These are phyloP conservation scores for Daldinia childiae DNA, from an alignment of 495 filamentous ascomycete species.

Conservation along the genomic window DNA sequence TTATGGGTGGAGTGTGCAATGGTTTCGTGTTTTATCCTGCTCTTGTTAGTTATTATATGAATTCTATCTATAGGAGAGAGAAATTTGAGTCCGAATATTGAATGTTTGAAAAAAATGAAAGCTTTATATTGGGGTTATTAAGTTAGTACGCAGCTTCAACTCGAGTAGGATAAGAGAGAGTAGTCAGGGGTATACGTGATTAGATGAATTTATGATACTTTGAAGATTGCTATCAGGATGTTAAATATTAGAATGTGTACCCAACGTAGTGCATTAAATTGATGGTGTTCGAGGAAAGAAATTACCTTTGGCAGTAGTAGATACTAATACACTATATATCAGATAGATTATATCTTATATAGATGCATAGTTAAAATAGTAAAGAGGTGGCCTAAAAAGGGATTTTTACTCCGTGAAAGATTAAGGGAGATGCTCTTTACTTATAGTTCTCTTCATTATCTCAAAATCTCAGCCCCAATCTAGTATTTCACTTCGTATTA, in stretches of 20 bases:
- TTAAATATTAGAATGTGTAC: no score
- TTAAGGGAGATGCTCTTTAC: no score
- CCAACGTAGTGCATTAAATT: no score
- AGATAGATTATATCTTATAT: not conserved
- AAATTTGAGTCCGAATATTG: not conserved
- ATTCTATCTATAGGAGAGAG: not conserved
- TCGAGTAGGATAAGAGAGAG: no score
- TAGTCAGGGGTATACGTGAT: no score
- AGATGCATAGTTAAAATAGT: not conserved
- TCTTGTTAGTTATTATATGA: not conserved
- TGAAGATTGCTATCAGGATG: no score
- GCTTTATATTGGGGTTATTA: not conserved
- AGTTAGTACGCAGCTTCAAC: no score
- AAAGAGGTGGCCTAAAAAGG: not conserved
- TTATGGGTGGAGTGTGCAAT: not conserved
- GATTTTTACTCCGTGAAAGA: no score
- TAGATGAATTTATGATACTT: no score
- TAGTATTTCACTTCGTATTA: not conserved
- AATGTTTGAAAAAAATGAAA: not conserved
- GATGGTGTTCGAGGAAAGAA: no score
- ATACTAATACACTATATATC: not conserved
- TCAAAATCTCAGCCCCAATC: not conserved
- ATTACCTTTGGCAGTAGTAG: no score
- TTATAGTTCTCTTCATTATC: not conserved
- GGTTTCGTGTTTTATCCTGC: not conserved